Base-by-base conservation (phyloP, 768 basidiomycete genomes). In the Cubamyces sp. region DNA sequence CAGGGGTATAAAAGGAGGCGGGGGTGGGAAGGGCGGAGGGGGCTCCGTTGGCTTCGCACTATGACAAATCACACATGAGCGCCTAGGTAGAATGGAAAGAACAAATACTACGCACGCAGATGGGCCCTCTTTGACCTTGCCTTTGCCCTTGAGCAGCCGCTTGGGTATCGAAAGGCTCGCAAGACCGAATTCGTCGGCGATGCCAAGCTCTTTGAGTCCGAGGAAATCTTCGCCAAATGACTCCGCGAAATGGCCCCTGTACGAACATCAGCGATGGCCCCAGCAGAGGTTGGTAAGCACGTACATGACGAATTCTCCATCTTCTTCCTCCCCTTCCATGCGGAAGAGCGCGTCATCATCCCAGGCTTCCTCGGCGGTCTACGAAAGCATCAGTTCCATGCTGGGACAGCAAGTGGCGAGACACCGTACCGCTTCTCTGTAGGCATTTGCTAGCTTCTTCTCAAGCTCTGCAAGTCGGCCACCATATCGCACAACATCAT, bases 221-320 rank as follows among this genome's bases (percentile, higher is more conserved):
- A 98, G 83, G 76, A 96, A 96, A 73, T 98, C 96, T 68, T 95
- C 94, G 34, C 94, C 95, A 16, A 96, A 82, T 16, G 87, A 81
- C 53, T 94, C 92, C 0, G 92, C 88, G 73, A 96, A 94, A 69
- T 92, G 90, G 54, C 94, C 94, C 70, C 89, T 91, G 69, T 1
- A 60, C 16, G 18, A 43, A 45, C 12, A 14, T 50, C 26, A 50
- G 66, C 3, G n/a, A 16, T 30, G 16, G 23, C 21, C n/a, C 23
- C 14, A 26, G 56, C 21, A 42, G 21, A 8, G 23, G 51, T 16
- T 40, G 51, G 46, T 15, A 37, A 25, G n/a, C 18, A 75, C 84
- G 48, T 68, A 86, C 90, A 87, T 85, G 19, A 86, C 81, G 49
- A 92, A 81, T 45, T 84, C 84, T 41, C 86, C 80, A 18, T 87